Base-by-base conservation (phyloP, 331 rosid species). In the Saraca asoca region DNA sequence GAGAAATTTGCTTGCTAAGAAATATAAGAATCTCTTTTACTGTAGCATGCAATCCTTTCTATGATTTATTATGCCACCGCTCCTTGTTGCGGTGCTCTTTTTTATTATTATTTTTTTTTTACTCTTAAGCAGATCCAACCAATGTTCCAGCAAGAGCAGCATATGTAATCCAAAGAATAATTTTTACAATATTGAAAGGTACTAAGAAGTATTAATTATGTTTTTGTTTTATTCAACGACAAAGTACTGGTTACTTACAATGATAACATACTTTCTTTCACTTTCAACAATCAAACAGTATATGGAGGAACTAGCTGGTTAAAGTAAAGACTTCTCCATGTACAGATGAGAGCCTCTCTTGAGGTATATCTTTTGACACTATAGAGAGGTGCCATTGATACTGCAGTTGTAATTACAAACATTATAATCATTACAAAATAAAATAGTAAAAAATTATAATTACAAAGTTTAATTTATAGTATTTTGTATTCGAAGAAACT, bases 41-140 rank as follows among this genome's bases (percentile, higher is more conserved):
- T 72, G 78, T 70, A 78, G 70, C 81, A 73, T 75, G 79, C 71
- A 81, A 73, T 80, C 64, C 58, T 46, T 39, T 55, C 45, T 54
- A 60, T 78, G 46, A 51, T 51, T 80, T 70, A 68, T 41, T 24
- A 62, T 50, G 52, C 33, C 42, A 49, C 63, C 48, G 33, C 45
- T 39, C 11, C 62, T 5, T 20, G 51, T 46, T 0, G 38, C 14
- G 43, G 34, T 31, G 29, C 60, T n/a, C n/a, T n/a, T n/a, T n/a
- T n/a, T n/a, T n/a, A n/a, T n/a, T n/a, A n/a, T n/a, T n/a, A n/a
- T n/a, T n/a, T n/a, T n/a, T 24, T 42, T 57, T 19, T 66, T 20
- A 54, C 42, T 55, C 41, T 20, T 39, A 59, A 70, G 42, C 34
- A 43, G 7, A 39, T 44, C 51, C 37, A 64, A 69, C n/a, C 72